Conservation (phyloP, 129 eudicot genomes). For the Flaveria brownii region DNA sequence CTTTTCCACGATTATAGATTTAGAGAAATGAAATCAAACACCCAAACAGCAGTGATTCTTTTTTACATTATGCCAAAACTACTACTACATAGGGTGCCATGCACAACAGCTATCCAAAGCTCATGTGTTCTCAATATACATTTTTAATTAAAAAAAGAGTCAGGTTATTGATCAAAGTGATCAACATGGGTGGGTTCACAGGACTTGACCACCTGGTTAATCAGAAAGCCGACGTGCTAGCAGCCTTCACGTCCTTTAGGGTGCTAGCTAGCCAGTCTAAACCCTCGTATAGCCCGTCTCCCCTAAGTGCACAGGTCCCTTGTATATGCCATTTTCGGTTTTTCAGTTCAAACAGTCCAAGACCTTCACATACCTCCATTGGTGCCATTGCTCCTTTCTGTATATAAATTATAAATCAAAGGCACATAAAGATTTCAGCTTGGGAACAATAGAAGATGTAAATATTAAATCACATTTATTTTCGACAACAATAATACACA, state of each 20-base stretch:
- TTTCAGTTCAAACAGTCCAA: constrained; percentile 85
- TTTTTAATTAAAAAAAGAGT: constrained; percentile 11
- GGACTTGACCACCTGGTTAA: constrained; percentile 30
- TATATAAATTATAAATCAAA: constrained; percentile 1
- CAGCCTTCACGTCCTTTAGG: constrained; percentile 83
- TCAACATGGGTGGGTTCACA: constrained; percentile 23
- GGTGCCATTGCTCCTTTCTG: constrained; percentile 98
- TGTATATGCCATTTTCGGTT: constrained; percentile 98
- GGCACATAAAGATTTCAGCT: not conserved
- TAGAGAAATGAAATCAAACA: constrained; percentile 30
- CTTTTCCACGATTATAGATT: constrained; percentile 20
- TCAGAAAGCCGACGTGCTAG: constrained; percentile 73
- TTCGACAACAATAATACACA: not conserved
- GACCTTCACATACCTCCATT: constrained; percentile 94
- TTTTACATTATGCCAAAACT: constrained; percentile 37
- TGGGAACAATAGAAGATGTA: not conserved
- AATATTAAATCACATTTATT: not conserved
- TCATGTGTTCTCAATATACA: constrained; percentile 36
- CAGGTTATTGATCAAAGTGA: constrained; percentile 25
- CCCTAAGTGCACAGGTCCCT: constrained; percentile 95
- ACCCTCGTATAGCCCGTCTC: constrained; percentile 97
- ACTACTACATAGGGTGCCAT: constrained; percentile 33
- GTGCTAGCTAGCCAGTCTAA: constrained; percentile 97
- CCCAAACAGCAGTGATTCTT: constrained; percentile 28
- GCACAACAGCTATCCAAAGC: constrained; percentile 31